These are phyloP conservation scores for Scytalidium sp. DNA, from an alignment of 2,329 filamentous ascomycete genomes.

Conservation along the genomic window DNA sequence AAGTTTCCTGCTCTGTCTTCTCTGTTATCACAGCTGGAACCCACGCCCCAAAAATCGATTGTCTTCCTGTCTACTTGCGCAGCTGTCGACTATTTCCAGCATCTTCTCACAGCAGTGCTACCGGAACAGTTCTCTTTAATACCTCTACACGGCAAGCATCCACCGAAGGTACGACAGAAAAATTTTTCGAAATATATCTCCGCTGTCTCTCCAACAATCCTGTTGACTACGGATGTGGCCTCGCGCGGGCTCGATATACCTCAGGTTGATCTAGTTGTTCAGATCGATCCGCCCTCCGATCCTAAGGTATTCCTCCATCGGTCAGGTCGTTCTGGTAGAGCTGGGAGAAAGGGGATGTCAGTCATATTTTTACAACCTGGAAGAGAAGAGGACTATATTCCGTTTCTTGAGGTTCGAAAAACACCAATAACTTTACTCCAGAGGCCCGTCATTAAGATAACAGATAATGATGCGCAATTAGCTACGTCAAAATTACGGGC, in stretches of 20 bases:
- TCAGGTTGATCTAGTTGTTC: slow-evolving; percentile 85
- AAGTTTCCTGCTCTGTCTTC: slow-evolving; percentile 74
- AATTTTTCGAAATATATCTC: slow-evolving; percentile 82
- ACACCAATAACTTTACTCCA: slow-evolving; percentile 71
- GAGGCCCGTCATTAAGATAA: slow-evolving; percentile 53
- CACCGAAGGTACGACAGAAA: slow-evolving; percentile 80
- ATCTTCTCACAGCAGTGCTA: slow-evolving; percentile 71
- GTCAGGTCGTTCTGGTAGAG: slow-evolving; percentile 84
- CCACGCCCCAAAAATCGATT: slow-evolving; percentile 79
- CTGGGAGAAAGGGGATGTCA: slow-evolving; percentile 80
- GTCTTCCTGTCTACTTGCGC: slow-evolving; percentile 93
- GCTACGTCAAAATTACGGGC: slow-evolving; percentile 60
- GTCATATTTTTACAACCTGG: slow-evolving; percentile 84
- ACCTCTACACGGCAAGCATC: slow-evolving; percentile 88
- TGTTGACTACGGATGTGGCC: slow-evolving; percentile 90
- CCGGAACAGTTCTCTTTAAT: slow-evolving; percentile 67
- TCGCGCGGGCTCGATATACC: slow-evolving; percentile 90
- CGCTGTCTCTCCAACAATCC: slow-evolving; percentile 70
- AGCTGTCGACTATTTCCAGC: slow-evolving; percentile 89
- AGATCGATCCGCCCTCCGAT: slow-evolving; percentile 81
- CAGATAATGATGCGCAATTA: slow-evolving; percentile 56
- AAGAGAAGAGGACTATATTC: slow-evolving; percentile 84
- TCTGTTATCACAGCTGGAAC: slow-evolving; percentile 67
- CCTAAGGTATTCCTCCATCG: slow-evolving; percentile 95
- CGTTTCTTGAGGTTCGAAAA: slow-evolving; percentile 82